Conservation (phyloP, 2,329 filamentous ascomycete genomes). For the Phyllosticta capitalensis region DNA sequence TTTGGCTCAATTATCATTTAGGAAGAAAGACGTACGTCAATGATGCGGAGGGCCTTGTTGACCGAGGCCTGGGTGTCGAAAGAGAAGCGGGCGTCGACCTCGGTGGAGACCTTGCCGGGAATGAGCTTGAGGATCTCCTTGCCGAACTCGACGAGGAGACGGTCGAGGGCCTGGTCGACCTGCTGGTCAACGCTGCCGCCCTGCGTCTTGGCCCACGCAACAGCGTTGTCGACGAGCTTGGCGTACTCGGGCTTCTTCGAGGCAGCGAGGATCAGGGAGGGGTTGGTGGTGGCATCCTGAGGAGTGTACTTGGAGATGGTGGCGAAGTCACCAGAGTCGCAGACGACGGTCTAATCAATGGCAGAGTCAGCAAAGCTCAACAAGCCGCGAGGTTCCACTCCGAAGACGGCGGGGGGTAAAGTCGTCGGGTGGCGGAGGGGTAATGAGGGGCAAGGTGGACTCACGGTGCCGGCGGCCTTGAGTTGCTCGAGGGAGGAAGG, state of each 20-base stretch:
- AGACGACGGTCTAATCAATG: constrained; percentile 69
- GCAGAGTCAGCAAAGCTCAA: constrained; percentile 12
- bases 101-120: constrained; percentile 96
- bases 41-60: constrained; percentile 93
- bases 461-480: constrained; percentile 91
- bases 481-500: constrained; percentile 88
- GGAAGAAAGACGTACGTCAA: constrained; percentile 56
- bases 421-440: constrained; percentile 6
- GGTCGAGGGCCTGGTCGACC: constrained; percentile 84
- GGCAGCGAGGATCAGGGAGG: constrained; percentile 93
- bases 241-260: constrained; percentile 98
- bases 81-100: constrained; percentile 92
- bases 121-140: constrained; percentile 95
- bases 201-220: constrained; percentile 74
- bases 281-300: constrained; percentile 99
- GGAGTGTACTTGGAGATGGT: constrained; percentile 99
- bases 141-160: constrained; percentile 94
- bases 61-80: constrained; percentile 91
- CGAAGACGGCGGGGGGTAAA: constrained; percentile 8
- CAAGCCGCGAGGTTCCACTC: constrained; percentile 1
- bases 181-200: constrained; percentile 62
- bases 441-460: constrained; percentile 35
- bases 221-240: constrained; percentile 76
- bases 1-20: neutral
- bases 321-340: constrained; percentile 77